Base-by-base conservation (phyloP, 495 filamentous ascomycete species). In the Penicillium dipodomyicola region DNA sequence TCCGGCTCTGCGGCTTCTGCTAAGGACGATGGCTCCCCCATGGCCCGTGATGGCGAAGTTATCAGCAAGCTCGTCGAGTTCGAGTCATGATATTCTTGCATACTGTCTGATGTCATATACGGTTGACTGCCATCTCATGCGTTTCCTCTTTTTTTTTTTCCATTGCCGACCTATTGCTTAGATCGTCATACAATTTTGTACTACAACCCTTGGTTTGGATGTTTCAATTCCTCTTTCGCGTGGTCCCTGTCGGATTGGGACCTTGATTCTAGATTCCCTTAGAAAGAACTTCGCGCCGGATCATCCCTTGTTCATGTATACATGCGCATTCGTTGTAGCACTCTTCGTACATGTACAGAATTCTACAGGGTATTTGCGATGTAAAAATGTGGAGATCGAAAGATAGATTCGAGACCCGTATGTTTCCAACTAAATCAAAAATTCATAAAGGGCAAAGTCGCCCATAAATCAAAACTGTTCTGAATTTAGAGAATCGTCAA, bases 51-150 rank as follows among this genome's bases (percentile, higher is more conserved):
- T 37, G 54, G 63, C 7, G 63, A 67, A 40, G 66, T 74, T 4
- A 66, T 76, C 17, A 73, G 70, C 47, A 72, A 76, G 50, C 62
- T 71, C 44, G 72, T 75, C 30, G 73, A 76, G 57, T 76, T 76
- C 42, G 73, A 76, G 20, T 72, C 70, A 54, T 73, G 59, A 71
- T 60, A 9, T 46, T 12, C 15, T 19, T 37, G 10, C 41, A 47
- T 47, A 15, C 29, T 22, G 22, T 29, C 23, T 41, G n/a, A 12
- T 47, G 19, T 54, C 52, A 47, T 54, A 46, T 54, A 39, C 19
- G 42, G 42, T 19, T 54, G 23, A 32, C 22, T 19, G 42, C 23
- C 19, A 45, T 37, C 20, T 35, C 12, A 39, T 27, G 2, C 29
- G 14, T 39, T 44, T 25, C 23, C 23, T 25, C 6, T 25, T 39